Base-by-base conservation (phyloP, 331 rosid species). In the Cydonia oblonga region DNA sequence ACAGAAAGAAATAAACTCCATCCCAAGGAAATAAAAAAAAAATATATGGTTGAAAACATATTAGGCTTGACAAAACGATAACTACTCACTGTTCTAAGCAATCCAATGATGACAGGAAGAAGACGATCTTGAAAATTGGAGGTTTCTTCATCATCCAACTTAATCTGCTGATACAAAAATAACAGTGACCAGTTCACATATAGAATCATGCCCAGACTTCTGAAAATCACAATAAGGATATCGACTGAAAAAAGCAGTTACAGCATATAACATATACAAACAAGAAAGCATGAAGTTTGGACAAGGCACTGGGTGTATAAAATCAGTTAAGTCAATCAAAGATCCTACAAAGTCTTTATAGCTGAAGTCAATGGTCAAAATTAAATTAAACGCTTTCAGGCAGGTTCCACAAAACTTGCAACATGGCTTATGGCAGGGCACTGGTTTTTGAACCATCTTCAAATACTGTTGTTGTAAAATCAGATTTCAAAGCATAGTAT, bases 41-140 rank as follows among this genome's bases (percentile, higher is more conserved):
- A 0, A 18, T 60, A 42, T 42, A n/a, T n/a, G n/a, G 54, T 30
- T 0, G 35, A 12, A 8, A 23, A 57, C n/a, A 2, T 16, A 25
- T 59, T 26, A 26, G 64, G 20, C 1, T 64, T 9, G 8, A 49
- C 22, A 51, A 12, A 22, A 10, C 24, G 7, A 60, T 16, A 71
- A 80, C 25, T 75, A 88, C 99, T 91, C 85, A 95, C 99, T 2
- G 97, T 95, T 89, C 97, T 91, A 59, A 95, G 99, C 90, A 95
- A 83, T 80, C 99, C 99, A 84, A 95, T 87, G 35, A 88, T 88
- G 66, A 85, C 78, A 54, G 99, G 99, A 75, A 95, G 97, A 83
- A 95, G 97, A 35, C 85, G 81, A 66, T 95, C 97, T 58, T 84
- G 88, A 77, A 88, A 84, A 82, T 84, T 81, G 71, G 84, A 79